Evolutionary conservation across 164 flowering plant species (phyloP), one percentile per base, ranked within the genome.

Genomic region (Dillenia suffruticosa): DNA sequence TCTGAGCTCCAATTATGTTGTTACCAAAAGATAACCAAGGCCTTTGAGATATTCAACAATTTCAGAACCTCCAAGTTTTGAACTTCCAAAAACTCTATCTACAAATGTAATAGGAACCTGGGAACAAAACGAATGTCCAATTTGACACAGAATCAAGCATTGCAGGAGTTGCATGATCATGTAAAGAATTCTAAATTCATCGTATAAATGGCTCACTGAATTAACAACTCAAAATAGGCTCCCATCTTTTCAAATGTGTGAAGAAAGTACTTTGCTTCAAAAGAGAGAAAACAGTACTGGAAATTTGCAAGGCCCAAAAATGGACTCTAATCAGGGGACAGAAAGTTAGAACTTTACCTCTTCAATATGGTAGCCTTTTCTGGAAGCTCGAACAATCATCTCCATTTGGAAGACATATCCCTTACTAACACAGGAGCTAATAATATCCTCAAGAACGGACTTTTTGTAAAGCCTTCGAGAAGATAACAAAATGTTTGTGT

Each of bases 331-430:
- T 6, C 12, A 71, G 44, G 54, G 43, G 7, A 32, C 40, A 32
- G 32, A 26, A 32, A 32, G 40, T 26, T 10, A 67, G 46, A 49
- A 45, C 22, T 46, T 2, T 81, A 91, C 99, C 99, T 95, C 99
- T 79, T 88, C 96, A 74, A 92, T 90, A 44, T 81, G 94, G 72
- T 88, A 84, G 56, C 92, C 87, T 74, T 92, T 88, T 71, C 97
- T 79, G 24, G 97, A 81, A 66, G 97, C 97, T 24, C 99, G 77
- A 53, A 92, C 99, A 67, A 95, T 95, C 91, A 95, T 92, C 82
- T 92, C 99, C 99, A 95, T 95, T 67, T 95, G 97, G 66, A 95
- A 95, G 62, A 92, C 99, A 66, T 95, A 95, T 53, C 99, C 99
- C 76, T 92, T 92, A 56, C 94, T 92, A 12, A 95, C 97, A 66